Base-by-base conservation (phyloP, 441 rosid species). In the Euphorbia celastroides region DNA sequence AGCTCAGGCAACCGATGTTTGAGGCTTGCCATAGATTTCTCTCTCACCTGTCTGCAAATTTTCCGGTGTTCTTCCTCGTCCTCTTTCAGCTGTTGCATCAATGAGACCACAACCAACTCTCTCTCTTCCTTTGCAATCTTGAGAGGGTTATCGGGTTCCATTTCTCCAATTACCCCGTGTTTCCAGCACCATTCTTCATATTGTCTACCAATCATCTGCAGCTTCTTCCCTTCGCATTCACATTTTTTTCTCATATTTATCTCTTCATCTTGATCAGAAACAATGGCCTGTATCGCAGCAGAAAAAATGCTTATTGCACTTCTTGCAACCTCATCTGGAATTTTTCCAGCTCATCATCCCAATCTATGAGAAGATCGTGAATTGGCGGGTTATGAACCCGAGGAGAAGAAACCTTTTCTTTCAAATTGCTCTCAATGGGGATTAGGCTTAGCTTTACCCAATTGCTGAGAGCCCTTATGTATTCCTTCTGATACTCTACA, bases 351-450 rank as follows among this genome's bases (percentile, higher is more conserved):
- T 48, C 52, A 34, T 85, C 95, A 64, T 79, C 68, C 98, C 98
- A 93, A 36, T 78, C 82, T 12, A 61, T 41, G 42, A 93, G 84
- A 17, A 93, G 96, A 16, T 41, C 68, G 70, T 76, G 88, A 58
- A 93, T 86, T 3, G 86, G 85, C 0, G 97, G 91, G 28, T 59
- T 77, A 13, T 80, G 83, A 20, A 79, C 65, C 72, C 96, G 77
- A 16, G 86, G 88, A 2, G 97, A 90, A 60, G 97, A 93, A 52
- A 86, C 95, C 76, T 88, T 89, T 85, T 93, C 98, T 64, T 77
- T 89, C 72, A 84, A 73, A 50, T 73, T 93, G 86, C 98, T 93
- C 70, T 90, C 98, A 23, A 90, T 87, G 7, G 96, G 98, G 75
- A 89, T 68, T 66, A 93, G 90, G 63, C 89, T 93, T 63, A 84